Conservation (phyloP, 1,284 basidiomycete genomes). For the Puccinia hordei region DNA sequence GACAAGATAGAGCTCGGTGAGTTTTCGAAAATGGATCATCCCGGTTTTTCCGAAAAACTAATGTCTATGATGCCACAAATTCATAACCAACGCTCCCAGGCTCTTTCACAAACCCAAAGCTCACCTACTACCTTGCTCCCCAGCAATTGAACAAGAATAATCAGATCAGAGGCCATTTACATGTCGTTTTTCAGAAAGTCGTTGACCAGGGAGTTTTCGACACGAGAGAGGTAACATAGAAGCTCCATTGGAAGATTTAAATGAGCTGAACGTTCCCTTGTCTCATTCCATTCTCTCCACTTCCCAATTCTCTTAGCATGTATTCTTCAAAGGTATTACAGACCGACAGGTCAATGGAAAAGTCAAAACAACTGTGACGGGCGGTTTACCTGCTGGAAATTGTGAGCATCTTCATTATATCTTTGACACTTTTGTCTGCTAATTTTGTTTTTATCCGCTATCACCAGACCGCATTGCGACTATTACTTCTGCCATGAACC, state of each 20-base stretch:
- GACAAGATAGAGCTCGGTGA: slow-evolving; percentile 27
- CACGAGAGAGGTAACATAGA: slow-evolving; percentile 12
- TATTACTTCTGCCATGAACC: slow-evolving; percentile 34
- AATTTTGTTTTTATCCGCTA: background rate
- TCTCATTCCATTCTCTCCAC: background rate
- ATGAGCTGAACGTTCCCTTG: background rate
- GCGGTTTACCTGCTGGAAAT: slow-evolving; percentile 29
- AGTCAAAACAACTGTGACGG: slow-evolving; percentile 1
- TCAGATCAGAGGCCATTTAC: slow-evolving; percentile 30
- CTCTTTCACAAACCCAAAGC: slow-evolving; percentile 27
- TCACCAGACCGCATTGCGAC: slow-evolving; percentile 31
- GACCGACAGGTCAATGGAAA: slow-evolving; percentile 7
- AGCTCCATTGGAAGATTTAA: background rate
- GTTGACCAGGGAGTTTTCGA: background rate
- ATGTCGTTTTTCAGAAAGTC: slow-evolving; percentile 20
- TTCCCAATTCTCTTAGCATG: background rate
- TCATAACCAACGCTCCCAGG: background rate
- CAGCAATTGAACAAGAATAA: slow-evolving; percentile 45
- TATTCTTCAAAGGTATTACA: slow-evolving; percentile 42
- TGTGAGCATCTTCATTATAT: background rate
- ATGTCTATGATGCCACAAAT: no score
- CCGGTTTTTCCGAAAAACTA: background rate
- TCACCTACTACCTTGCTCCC: slow-evolving; percentile 38
- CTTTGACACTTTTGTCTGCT: background rate
- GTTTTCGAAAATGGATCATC: background rate